Evolutionary conservation across 352 stramenopile genomes (phyloP), one percentile per base, ranked within the genome.

Genomic region (Phytophthora fragariae): DNA sequence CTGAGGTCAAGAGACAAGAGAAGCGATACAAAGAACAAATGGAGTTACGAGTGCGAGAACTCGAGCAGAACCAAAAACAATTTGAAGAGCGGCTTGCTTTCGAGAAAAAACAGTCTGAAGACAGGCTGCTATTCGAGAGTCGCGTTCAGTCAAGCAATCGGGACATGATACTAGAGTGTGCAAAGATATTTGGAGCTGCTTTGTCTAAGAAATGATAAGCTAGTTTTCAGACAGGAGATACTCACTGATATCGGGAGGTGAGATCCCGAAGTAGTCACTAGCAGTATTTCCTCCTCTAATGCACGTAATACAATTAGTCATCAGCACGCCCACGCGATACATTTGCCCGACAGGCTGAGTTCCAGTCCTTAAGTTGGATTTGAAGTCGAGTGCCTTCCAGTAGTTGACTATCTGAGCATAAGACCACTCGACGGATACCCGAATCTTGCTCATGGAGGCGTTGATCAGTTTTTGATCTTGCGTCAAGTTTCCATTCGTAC

Each of bases 341-440:
- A 65, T 65, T 44, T 47, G 21, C 14, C 58, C 44, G 19, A 65
- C 46, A 65, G 58, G 39, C 31, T 65, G 44, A 3, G 27, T 2
- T 29, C 58, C 58, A 17, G n/a, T 14, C 17, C 58, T 3, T 15
- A 61, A 27, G 47, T 27, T 56, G 47, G 58, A 55, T 19, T 65
- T 65, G 1, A 65, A 19, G 19, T 65, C 44, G 5, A 65, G 17
- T 5, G 58, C 17, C n/a, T 21, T 57, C 60, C 49, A 67, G n/a
- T 59, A 55, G 37, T 67, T 67, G 5, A 53, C 21, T 11, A 67
- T 52, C 24, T 67, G 33, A 53, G 47, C 49, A 19, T 60, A 67
- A 12, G 50, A 60, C 21, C 49, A 67, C 31, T 67, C 60, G 6
- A 59, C 49, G 1, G 59, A 65, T 19, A 57, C 47, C 19, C 57